Evolutionary conservation across 257 asterid genomes (phyloP), one percentile per base, ranked within the genome.

Genomic region (Dorcoceras hygrometricum): DNA sequence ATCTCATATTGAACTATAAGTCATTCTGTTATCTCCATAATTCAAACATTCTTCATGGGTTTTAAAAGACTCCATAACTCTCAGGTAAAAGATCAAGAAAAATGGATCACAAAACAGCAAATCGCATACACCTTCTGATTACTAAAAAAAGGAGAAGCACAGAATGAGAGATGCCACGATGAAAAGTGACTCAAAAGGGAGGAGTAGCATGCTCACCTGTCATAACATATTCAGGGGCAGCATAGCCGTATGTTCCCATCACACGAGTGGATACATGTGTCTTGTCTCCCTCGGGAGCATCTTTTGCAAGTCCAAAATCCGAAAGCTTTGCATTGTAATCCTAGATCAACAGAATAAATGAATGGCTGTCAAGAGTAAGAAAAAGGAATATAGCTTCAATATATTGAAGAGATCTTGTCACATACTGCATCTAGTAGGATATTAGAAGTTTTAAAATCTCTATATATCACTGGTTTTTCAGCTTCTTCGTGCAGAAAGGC

Each of bases 171-270:
- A 8, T 2, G 43, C 18, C 11, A 50, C 22, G 29, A 20, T 20
- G 36, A 31, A 55, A 50, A 55, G 53, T 19, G 9, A 19, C 12
- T 29, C 32, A 8, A 19, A 8, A 53, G 55, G 34, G 39, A 10
- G 29, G 31, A 56, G 51, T 28, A 24, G 18, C 31, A 65, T 8
- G 29, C 73, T 63, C 54, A 86, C 95, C 96, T 26, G 94, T 86
- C 89, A 81, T 86, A 48, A 86, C 86, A 70, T 90, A 87, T 60
- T 90, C 92, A 0, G 94, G 97, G 6, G 97, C 96, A 64, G 96
- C 96, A 64, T 90, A 90, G 65, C 97, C 97, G 6, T 84, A 76
- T 12, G 97, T 88, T 61, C 97, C 97, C 97, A 90, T 83, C 48
- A 88, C 95, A 20, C 94, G 84, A 5, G 97, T 90, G 8, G 97